Evolutionary conservation across 2,329 filamentous ascomycete species (phyloP), one percentile per base, ranked within the genome.

Genomic region (Emmonsiellopsis sp.): DNA sequence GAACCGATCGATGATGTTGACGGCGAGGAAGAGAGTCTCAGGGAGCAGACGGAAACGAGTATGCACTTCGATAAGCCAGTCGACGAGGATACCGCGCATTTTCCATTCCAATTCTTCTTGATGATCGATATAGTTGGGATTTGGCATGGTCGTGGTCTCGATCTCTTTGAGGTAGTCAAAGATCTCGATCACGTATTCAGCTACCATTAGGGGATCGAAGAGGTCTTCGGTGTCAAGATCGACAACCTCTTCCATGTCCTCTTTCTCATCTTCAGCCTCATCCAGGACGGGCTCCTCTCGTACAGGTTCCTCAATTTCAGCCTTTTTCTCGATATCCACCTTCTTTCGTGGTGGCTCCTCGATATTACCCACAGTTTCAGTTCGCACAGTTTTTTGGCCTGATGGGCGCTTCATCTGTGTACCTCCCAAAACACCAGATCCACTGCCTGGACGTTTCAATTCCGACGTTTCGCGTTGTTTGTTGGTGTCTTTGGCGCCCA

Each of bases 61-160:
- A 69, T 98, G 93, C 32, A 97, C 93, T 70, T 98, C 91, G 49
- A 97, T 87, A 45, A 98, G 79, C 93, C 93, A 98, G 71, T 97
- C 93, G 84, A 98, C 94, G 52, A 98, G 79, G 26, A 97, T 89
- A 6, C 90, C 86, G 47, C 93, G 89, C 93, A 97, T 97, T 3
- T 91, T 95, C 93, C 93, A 98, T 68, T 95, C 89, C 54, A 98
- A 92, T 70, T 97, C 92, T 13, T 86, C 85, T 70, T 98, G 93
- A 60, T 87, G 84, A 57, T 95, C 89, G 91, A 98, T 98, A 77
- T 98, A 98, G 68, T 93, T 83, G 3, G 89, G 79, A 65, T 93
- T 91, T 1, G 93, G 93, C 45, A 91, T 79, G 5, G 59, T 60
- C 65, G 77, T 65, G 73, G 90, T 87, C 83, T 98, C 93, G 50